Evolutionary conservation across 2,329 filamentous ascomycete species (phyloP), one percentile per base, ranked within the genome.

Genomic region (Falciphora oryzae): DNA sequence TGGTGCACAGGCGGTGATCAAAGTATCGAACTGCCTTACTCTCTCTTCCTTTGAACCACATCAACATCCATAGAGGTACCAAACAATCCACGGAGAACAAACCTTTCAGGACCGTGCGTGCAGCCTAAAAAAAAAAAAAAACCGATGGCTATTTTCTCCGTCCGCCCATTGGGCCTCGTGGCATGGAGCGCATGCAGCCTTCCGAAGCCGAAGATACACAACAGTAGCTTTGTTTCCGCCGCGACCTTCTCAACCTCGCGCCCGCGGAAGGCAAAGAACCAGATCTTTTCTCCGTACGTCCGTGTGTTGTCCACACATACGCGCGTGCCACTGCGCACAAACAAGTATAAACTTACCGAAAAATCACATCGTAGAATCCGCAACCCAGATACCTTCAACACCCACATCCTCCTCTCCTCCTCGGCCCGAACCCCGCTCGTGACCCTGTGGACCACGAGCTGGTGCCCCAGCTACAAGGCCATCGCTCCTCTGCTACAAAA

Each of bases 371-470:
- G 11, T 65, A 87, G 85, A 53, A 80, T 87, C 69, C 84, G 84
- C 67, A 80, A 79, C 61, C 76, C 80, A 59, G 78, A 82, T 69
- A 80, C 84, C 67, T 81, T 88, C 72, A 73, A 81, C 70, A 83
- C 80, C 25, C 83, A 85, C 74, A 78, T 85, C 65, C 77, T 82
- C n/a, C 76, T 85, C 63, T 84, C 82, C 3, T 79, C 81, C 2
- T 83, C 83, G 7, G 77, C 83, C 7, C 78, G 81, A 58, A 80
- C 75, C 3, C 85, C 85, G 2, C 80, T 87, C n/a, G 71, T 88
- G 64, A 86, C 84, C 1, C 75, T 87, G 57, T 88, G 85, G 85
- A 85, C 84, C 0, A 79, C 85, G 0, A 83, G 82, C 10, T 87
- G 80, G 76, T 87, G 85, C 72, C 74, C 79, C 5, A 82, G 83